Percentiles rank a stretch among this genome's conserved stretches.
Conservation (phyloP, 352 stramenopile species). For the Phytophthora vignae region DNA sequence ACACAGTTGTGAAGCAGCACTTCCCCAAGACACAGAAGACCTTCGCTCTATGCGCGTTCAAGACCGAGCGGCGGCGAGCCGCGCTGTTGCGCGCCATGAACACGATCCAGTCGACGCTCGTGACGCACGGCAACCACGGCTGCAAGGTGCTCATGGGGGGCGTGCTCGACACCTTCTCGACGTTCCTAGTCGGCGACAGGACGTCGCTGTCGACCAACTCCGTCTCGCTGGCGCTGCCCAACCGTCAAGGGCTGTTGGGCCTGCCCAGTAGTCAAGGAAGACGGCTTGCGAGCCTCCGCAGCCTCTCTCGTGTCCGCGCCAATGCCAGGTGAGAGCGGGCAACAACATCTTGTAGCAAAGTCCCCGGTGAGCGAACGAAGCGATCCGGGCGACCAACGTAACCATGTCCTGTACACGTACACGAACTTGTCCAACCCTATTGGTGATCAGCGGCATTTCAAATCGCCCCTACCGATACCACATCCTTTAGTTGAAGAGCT, state of each 20-base stretch:
- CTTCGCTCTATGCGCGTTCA: conserved; percentile 22
- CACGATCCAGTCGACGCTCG: conserved; percentile 48
- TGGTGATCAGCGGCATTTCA: not conserved
- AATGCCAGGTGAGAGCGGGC: conserved; percentile 1
- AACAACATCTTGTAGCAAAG: not conserved
- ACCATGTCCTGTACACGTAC: conserved; percentile 11
- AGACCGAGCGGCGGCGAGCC: conserved; percentile 28
- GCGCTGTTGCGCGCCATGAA: conserved; percentile 40
- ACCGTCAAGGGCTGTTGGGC: conserved; percentile 10
- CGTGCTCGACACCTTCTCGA: conserved; percentile 41
- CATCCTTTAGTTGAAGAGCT: conserved; percentile 1
- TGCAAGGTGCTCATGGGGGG: conserved; percentile 45
- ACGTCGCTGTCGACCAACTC: conserved; percentile 14
- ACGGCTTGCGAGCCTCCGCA: conserved; percentile 26
- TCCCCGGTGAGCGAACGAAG: conserved; percentile 21
- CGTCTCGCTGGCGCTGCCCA: conserved; percentile 19
- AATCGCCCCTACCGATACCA: not conserved
- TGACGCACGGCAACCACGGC: conserved; percentile 46
- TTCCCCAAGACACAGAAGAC: conserved; percentile 47
- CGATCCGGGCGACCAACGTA: conserved; percentile 9
- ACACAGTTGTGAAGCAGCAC: conserved; percentile 50
- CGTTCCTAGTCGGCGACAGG: conserved; percentile 30
- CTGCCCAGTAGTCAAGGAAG: conserved; percentile 28
- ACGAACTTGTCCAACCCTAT: conserved; percentile 3
- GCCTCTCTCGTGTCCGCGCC: conserved; percentile 15